Percentiles rank a stretch among this genome's conserved stretches.
These are phyloP conservation scores for Yamadazyma ubonensis DNA, from an alignment of 805 yeast species.

Conservation along the genomic window DNA sequence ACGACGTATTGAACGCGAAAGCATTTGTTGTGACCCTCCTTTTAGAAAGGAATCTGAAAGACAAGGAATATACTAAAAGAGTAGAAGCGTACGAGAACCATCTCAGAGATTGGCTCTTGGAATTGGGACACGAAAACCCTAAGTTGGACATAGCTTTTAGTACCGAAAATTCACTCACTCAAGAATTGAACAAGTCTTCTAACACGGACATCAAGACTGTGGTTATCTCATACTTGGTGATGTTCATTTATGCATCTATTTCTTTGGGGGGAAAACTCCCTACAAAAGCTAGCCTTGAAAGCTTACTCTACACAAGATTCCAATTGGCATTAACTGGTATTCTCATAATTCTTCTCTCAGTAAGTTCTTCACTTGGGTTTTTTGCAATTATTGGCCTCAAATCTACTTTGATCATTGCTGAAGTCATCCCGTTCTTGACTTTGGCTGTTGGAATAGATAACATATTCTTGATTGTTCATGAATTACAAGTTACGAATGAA, in stretches of 20 bases:
- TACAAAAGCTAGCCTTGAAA: conserved; percentile 25
- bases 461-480: conserved; percentile 82
- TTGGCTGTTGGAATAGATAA: conserved; percentile 97
- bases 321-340: conserved; percentile 84
- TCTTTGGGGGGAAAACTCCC: conserved; percentile 69
- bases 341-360: conserved; percentile 75
- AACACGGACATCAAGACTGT: conserved; percentile 75
- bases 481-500: conserved; percentile 56
- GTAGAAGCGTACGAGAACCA: conserved; percentile 68
- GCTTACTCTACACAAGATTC: conserved; percentile 57
- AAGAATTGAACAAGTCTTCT: conserved; percentile 79
- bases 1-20: conserved; percentile 53
- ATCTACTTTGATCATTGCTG: conserved; percentile 90
- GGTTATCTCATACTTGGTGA: conserved; percentile 69
- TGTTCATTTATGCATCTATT: conserved; percentile 86
- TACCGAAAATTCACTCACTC: conserved; percentile 80
- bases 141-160: conserved; percentile 64
- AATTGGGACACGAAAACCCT: conserved; percentile 40
- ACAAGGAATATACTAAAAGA: conserved; percentile 34
- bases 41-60: conserved; percentile 50
- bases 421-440: conserved; percentile 90
- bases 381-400: conserved; percentile 75
- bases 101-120: conserved; percentile 55
- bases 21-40: conserved; percentile 80
- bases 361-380: conserved; percentile 77